Evolutionary conservation across 1,284 basidiomycete genomes (phyloP).

Genomic region (Vanrija humicola): DNA sequence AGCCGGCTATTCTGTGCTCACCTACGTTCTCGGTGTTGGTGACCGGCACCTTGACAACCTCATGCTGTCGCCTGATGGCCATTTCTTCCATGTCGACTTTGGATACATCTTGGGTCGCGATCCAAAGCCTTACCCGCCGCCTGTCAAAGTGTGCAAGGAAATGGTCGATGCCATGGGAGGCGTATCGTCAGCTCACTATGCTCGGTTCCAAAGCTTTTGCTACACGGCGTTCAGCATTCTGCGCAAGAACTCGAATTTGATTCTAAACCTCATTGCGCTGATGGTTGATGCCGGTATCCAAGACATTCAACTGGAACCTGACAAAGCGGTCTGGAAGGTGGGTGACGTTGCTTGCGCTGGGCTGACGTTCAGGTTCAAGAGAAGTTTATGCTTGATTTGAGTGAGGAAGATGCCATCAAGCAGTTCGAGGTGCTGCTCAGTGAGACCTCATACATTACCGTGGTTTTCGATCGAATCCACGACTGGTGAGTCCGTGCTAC

Average conservation of each 20-base stretch:
- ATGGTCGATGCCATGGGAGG: conserved; percentile 99
- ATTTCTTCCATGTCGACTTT: conserved; percentile 95
- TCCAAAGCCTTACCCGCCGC: conserved; percentile 96
- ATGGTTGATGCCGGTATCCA: conserved; percentile 99
- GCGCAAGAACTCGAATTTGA: conserved; percentile 95
- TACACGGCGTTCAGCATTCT: conserved; percentile 94
- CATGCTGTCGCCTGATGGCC: conserved; percentile 84
- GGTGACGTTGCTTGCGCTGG: conserved; percentile 50
- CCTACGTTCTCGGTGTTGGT: conserved; percentile 93
- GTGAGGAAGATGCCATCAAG: conserved; percentile 94
- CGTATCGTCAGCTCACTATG: conserved; percentile 83
- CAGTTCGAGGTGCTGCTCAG: conserved; percentile 91
- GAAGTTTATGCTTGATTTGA: conserved; percentile 90
- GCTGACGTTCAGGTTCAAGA: conserved; percentile 70
- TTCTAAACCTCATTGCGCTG: conserved; percentile 89
- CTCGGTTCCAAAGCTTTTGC: conserved; percentile 91
- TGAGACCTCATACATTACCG: conserved; percentile 91
- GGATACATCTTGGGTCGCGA: conserved; percentile 97
- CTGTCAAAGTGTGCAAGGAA: conserved; percentile 97
- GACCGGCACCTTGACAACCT: conserved; percentile 97
- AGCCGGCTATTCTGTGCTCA: conserved; percentile 98
- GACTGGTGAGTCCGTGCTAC: conserved; percentile 29
- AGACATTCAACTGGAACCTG: conserved; percentile 78
- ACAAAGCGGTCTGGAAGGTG: conserved; percentile 59
- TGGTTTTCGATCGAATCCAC: conserved; percentile 87